Evolutionary conservation across 1,284 basidiomycete species (phyloP).

Genomic region (Bjerkandera adusta): DNA sequence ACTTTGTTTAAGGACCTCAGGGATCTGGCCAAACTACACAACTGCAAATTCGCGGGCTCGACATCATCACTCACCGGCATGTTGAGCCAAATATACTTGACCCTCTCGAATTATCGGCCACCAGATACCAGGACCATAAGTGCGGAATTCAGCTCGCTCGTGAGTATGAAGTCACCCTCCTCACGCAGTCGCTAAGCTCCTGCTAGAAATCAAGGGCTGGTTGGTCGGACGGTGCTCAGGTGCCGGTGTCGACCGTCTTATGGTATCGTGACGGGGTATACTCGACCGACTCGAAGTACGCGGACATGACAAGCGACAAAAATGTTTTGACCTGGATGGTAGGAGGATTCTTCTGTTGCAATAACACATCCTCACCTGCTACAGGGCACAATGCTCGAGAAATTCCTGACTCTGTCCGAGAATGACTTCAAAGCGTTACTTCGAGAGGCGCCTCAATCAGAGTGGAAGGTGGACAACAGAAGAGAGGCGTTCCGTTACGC

Average conservation of each 20-base stretch:
- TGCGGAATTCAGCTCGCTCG: too few relatives aligned
- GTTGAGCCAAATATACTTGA: constrained; percentile 87
- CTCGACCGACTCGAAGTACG: constrained; percentile 74
- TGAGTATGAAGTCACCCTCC: too few relatives aligned
- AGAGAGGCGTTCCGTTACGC: constrained; percentile 83
- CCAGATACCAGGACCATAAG: too few relatives aligned
- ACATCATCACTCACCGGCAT: constrained; percentile 91
- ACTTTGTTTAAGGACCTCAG: constrained; percentile 54
- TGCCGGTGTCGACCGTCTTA: constrained; percentile 75
- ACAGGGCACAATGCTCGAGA: constrained; percentile 88
- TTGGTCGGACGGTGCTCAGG: too few relatives aligned
- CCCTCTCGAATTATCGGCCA: constrained; percentile 72
- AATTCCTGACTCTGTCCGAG: constrained; percentile 73
- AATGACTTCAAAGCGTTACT: constrained; percentile 68
- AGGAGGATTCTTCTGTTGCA: constrained; percentile 25
- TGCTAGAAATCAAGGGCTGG: not conserved
- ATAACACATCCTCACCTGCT: not conserved
- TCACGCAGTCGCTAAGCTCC: constrained; percentile 1
- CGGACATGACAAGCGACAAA: constrained; percentile 45
- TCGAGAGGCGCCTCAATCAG: constrained; percentile 40
- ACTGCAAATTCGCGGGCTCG: constrained; percentile 76
- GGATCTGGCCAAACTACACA: constrained; percentile 56
- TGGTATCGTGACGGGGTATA: constrained; percentile 70
- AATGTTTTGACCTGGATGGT: constrained; percentile 86
- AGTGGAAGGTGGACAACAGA: constrained; percentile 33